These are phyloP conservation scores for Kwoniella shivajii DNA, from an alignment of 1,284 basidiomycete species.

Conservation along the genomic window DNA sequence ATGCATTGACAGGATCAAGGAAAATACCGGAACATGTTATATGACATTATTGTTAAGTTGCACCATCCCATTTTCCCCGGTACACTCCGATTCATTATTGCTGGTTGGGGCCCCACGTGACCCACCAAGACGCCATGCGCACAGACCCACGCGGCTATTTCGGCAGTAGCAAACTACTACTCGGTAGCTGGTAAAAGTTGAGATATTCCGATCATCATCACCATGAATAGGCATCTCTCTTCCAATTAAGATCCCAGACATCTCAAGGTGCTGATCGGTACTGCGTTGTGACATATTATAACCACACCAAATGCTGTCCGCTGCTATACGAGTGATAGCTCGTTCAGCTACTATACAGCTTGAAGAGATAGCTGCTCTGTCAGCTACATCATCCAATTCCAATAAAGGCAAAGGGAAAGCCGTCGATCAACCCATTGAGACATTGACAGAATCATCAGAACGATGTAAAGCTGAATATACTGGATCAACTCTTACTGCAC, in stretches of 20 bases:
- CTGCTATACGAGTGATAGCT: slow-evolving; percentile 44
- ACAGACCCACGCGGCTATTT: too few species aligned
- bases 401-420: slow-evolving; percentile 10
- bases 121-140: too few species aligned
- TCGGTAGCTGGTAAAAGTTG: too few species aligned
- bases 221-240: too few species aligned
- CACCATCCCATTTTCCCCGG: too few species aligned
- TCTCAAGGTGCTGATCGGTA: too few species aligned
- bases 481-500: not conserved
- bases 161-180: too few species aligned
- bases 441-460: slow-evolving; percentile 2
- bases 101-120: too few species aligned
- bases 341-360: slow-evolving; percentile 47
- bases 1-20: not conserved
- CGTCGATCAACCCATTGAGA: not conserved
- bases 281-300: not conserved
- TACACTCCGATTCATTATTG: too few species aligned
- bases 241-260: too few species aligned
- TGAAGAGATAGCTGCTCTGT: slow-evolving; percentile 40
- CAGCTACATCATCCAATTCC: not conserved
- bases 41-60: too few species aligned
- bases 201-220: too few species aligned
- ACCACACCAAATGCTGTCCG: slow-evolving; percentile 26
- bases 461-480: not conserved
- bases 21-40: not conserved